Conservation (phyloP, 257 asterid genomes). For the Nicotiana attenuata region DNA sequence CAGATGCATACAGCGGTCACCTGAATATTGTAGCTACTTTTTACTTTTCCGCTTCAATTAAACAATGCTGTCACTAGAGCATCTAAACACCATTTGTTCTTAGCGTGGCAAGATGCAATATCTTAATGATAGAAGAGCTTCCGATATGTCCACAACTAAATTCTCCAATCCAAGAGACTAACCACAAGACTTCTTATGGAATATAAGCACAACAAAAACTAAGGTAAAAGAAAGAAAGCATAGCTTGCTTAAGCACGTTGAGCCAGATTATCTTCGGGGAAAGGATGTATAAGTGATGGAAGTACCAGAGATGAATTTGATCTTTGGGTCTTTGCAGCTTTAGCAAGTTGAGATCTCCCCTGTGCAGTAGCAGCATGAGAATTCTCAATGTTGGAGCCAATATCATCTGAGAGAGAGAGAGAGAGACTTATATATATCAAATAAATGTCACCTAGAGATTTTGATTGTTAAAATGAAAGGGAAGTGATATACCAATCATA, state of each 20-base stretch:
- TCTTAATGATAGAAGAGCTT: not conserved
- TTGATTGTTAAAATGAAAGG: conserved; percentile 4
- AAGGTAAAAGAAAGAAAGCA: no score
- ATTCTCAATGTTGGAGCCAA: conserved; percentile 75
- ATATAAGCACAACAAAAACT: not conserved
- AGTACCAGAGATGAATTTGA: conserved; percentile 89
- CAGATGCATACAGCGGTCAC: not conserved
- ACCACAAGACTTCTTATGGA: not conserved
- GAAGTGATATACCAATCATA: conserved; percentile 59
- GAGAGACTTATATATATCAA: not conserved
- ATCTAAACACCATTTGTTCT: not conserved
- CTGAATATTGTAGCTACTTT: not conserved
- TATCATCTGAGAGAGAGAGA: conserved; percentile 49
- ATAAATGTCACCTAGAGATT: not conserved
- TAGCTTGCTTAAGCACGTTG: no score
- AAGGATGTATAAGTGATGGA: not conserved
- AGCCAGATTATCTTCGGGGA: not conserved
- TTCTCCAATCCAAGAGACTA: not conserved
- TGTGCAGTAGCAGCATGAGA: conserved; percentile 84
- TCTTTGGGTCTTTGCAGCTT: conserved; percentile 84
- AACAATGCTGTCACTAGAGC: not conserved
- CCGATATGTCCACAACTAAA: not conserved
- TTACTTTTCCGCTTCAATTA: not conserved
- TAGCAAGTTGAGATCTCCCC: conserved; percentile 72
- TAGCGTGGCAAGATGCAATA: not conserved